Evolutionary conservation across 345 rosid species (phyloP), one percentile per base, ranked within the genome.

Genomic region (Aethionema arabicum): DNA sequence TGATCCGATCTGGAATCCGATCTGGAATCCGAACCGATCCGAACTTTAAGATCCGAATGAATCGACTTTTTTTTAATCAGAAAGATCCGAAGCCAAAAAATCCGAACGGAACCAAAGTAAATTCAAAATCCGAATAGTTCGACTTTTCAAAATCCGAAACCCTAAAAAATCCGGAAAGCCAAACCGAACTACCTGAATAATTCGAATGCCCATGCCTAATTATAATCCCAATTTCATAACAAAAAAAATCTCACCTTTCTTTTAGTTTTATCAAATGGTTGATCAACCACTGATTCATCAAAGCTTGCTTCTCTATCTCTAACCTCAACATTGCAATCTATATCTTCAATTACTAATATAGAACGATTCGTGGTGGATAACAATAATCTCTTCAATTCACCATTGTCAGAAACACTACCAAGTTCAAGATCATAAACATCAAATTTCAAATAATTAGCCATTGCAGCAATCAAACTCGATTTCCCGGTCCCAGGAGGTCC

Each of bases 401-500:
- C 75, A 58, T 84, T 74, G 5, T 45, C 14, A 54, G 59, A 54
- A 7, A 84, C 33, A 50, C 68, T 72, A 1, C 72, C 63, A 35
- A 82, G 80, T 49, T 80, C 78, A 66, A 84, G 67, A 63, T 82
- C 90, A 66, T 76, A 84, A 8, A 82, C 70, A 66, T 84, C 83
- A 9, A 84, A 84, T 59, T 73, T 80, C 0, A 82, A 21, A n/a
- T 82, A 75, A 65, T 85, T 80, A 13, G 87, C 90, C 75, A 80
- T 80, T 0, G 85, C 90, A 0, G 90, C 87, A 63, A 80, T 64
- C 77, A 82, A 71, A 5, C 83, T 84, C 0, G 87, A 84, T 67
- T 82, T 82, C 5, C 87, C 87, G 1, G 87, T 84, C 3, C 90
- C 85, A 0, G 90, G 87, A 11, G 85, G 83, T 11, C 87, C 89